Conservation (phyloP, 1,284 basidiomycete species). For the Earliella scabrosa region DNA sequence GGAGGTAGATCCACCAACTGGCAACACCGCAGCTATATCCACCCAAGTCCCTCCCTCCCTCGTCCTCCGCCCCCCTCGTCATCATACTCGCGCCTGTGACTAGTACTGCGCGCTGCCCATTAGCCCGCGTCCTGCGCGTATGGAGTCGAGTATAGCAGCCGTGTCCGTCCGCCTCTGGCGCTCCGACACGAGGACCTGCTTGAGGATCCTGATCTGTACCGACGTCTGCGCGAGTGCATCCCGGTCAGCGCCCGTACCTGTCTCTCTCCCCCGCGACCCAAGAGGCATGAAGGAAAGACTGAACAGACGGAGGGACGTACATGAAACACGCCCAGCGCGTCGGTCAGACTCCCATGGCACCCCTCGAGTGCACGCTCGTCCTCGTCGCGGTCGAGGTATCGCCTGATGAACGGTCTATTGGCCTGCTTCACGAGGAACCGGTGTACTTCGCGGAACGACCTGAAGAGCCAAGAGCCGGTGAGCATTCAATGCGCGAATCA, state of each 20-base stretch:
- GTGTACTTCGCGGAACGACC: constrained; percentile 44
- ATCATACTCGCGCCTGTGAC: too few relatives aligned
- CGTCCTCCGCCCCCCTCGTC: too few relatives aligned
- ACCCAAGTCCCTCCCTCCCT: too few relatives aligned
- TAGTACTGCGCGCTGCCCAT: too few relatives aligned
- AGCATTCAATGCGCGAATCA: too few relatives aligned
- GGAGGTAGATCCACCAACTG: too few relatives aligned
- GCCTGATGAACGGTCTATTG: constrained; percentile 74
- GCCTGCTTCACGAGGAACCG: constrained; percentile 54
- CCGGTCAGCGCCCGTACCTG: not conserved
- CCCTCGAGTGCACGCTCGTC: constrained; percentile 56
- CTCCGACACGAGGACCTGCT: constrained; percentile 50
- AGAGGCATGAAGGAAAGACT: too few relatives aligned
- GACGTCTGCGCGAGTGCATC: constrained; percentile 36
- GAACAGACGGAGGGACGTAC: not conserved
- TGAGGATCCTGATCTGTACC: constrained; percentile 66
- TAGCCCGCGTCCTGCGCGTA: not conserved
- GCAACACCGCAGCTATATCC: too few relatives aligned
- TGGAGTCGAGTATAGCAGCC: constrained; percentile 30
- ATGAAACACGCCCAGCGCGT: constrained; percentile 27
- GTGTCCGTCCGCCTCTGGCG: constrained; percentile 35
- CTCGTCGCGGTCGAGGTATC: constrained; percentile 78
- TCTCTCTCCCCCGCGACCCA: too few relatives aligned
- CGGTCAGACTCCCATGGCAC: constrained; percentile 48
- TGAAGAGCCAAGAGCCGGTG: not conserved